Conservation (phyloP, 805 yeast genomes). For the Lipomyces starkeyi region DNA sequence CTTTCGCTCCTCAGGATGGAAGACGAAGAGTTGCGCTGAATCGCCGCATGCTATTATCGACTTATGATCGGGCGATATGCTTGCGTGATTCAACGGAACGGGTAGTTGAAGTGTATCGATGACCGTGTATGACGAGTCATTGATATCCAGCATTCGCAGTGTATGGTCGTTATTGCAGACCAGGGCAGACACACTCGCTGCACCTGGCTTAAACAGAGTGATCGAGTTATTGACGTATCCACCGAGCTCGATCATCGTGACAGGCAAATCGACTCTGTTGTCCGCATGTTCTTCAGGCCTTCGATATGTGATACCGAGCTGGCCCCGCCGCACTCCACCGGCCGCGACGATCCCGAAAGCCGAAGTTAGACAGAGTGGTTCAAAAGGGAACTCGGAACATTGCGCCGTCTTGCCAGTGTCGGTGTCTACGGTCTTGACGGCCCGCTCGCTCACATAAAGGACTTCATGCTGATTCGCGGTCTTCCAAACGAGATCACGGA, state of each 20-base stretch:
- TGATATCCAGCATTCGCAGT: conserved; percentile 68
- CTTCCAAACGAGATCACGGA: conserved; percentile 70
- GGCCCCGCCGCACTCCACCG: conserved; percentile 68
- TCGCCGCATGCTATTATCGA: conserved; percentile 78
- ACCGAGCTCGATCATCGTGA: conserved; percentile 65
- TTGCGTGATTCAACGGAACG: conserved; percentile 76
- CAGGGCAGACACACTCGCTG: conserved; percentile 55
- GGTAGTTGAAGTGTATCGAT: conserved; percentile 57
- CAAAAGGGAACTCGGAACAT: conserved; percentile 61
- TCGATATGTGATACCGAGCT: conserved; percentile 63
- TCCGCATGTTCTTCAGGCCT: conserved; percentile 39
- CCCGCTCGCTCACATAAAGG: conserved; percentile 63
- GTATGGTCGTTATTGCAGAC: conserved; percentile 85
- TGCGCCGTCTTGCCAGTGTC: conserved; percentile 48
- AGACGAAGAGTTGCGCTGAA: conserved; percentile 64
- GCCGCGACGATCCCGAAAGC: conserved; percentile 59
- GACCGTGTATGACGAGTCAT: conserved; percentile 54
- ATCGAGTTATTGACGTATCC: conserved; percentile 85
- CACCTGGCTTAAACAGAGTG: conserved; percentile 45
- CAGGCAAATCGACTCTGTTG: conserved; percentile 10
- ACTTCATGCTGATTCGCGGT: conserved; percentile 54
- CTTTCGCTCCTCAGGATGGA: conserved; percentile 49
- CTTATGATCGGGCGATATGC: conserved; percentile 66
- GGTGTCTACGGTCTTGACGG: conserved; percentile 56
- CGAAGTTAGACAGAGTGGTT: conserved; percentile 74